Conservation (phyloP, 441 rosid species). For the Pelargonium myrrhifolium region DNA sequence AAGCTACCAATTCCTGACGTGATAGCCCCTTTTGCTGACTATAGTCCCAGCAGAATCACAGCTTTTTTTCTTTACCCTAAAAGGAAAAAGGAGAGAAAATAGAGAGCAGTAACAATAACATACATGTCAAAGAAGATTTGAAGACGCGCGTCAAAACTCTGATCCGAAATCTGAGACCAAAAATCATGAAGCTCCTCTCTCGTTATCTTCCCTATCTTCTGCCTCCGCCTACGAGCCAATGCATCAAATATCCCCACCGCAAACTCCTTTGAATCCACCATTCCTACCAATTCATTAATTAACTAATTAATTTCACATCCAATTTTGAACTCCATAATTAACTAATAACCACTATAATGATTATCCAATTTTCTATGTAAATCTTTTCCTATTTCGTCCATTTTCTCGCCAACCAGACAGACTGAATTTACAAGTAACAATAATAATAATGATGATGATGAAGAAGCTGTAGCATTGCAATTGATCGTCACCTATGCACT, state of each 20-base stretch:
- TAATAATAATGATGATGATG: background rate
- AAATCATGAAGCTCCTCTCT: conserved; percentile 77
- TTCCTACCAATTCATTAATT: conserved; percentile 33
- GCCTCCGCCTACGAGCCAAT: conserved; percentile 53
- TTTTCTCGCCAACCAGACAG: conserved; percentile 14
- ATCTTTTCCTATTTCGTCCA: background rate
- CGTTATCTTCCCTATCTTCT: conserved; percentile 48
- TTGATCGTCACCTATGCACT: conserved; percentile 65
- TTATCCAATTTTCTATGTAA: no score
- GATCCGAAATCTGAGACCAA: conserved; percentile 81
- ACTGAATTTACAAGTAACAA: background rate
- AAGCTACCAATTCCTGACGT: no score
- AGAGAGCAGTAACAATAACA: conserved; percentile 18
- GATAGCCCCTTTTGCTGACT: no score
- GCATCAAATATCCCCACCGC: conserved; percentile 80
- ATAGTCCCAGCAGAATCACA: no score
- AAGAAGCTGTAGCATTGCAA: background rate
- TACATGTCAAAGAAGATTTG: conserved; percentile 95
- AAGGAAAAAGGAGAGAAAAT: background rate
- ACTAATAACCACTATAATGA: no score
- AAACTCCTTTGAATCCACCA: conserved; percentile 85
- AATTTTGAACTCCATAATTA: no score
- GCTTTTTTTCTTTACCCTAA: background rate
- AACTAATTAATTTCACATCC: background rate
- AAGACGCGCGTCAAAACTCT: conserved; percentile 93